Percentiles rank a stretch among this genome's conserved stretches.
phyloP scores from a whole-genome alignment of 1,284 basidiomycete genomes.

The Termitomyces sp. region DNA sequence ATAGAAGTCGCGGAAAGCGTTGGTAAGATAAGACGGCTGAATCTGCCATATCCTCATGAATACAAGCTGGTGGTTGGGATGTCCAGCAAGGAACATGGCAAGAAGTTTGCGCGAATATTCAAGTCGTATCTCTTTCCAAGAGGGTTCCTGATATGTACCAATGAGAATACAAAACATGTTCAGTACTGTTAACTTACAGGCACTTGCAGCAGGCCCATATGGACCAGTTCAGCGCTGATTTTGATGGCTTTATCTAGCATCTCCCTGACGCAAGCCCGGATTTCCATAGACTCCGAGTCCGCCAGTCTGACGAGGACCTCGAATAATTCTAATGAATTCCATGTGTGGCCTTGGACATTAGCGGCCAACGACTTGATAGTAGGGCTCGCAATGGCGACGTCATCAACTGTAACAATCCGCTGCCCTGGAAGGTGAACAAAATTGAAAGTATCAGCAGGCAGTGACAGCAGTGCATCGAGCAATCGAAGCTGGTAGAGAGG shows the following conservation, averaged over 20 bases:
- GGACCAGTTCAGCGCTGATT: slow-evolving; percentile 90
- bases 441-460: slow-evolving; percentile 88
- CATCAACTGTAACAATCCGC: slow-evolving; percentile 80
- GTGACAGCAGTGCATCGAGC: slow-evolving; percentile 81
- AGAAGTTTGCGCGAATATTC: slow-evolving; percentile 87
- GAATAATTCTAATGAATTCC: slow-evolving; percentile 93
- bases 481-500: slow-evolving; percentile 83
- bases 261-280: slow-evolving; percentile 74
- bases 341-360: slow-evolving; percentile 85
- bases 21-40: slow-evolving; percentile 79
- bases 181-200: slow-evolving; percentile 52
- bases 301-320: slow-evolving; percentile 80
- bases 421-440: slow-evolving; percentile 82
- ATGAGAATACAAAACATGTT: background rate
- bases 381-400: slow-evolving; percentile 78
- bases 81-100: slow-evolving; percentile 86
- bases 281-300: slow-evolving; percentile 66
- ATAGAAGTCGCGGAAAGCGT: slow-evolving; percentile 89
- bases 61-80: slow-evolving; percentile 92
- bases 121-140: slow-evolving; percentile 83
- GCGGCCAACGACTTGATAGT: slow-evolving; percentile 82
- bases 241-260: slow-evolving; percentile 91
- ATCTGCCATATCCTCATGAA: slow-evolving; percentile 96
- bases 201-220: slow-evolving; percentile 90
- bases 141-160: slow-evolving; percentile 50